Conservation (phyloP, 1,139 yeast species). For the Yamadazyma friedrichii region DNA sequence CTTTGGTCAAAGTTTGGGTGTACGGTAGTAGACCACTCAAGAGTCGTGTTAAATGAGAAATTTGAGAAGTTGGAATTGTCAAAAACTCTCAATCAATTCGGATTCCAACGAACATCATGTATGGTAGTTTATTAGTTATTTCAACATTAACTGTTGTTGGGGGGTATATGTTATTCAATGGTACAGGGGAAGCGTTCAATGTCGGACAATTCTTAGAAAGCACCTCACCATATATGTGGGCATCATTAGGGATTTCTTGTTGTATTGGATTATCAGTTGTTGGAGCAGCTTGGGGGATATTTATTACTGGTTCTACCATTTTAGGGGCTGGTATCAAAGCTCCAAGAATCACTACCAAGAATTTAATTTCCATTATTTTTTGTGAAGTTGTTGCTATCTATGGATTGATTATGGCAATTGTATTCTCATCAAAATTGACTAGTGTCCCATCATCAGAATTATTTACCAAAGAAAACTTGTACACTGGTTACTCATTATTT, state of each 20-base stretch:
- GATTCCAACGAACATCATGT: constrained; percentile 4
- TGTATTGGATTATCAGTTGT: constrained; percentile 94
- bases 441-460: constrained; percentile 61
- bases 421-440: constrained; percentile 87
- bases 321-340: constrained; percentile 98
- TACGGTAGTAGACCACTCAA: no score
- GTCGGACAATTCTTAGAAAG: constrained; percentile 82
- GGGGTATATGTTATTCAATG: constrained; percentile 81
- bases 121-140: constrained; percentile 19
- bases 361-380: constrained; percentile 92
- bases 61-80: no score
- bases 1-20: no score
- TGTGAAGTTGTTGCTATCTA: constrained; percentile 99
- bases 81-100: not conserved
- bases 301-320: constrained; percentile 91
- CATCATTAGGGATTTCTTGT: constrained; percentile 82
- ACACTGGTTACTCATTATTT: constrained; percentile 90
- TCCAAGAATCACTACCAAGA: constrained; percentile 96
- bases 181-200: constrained; percentile 87
- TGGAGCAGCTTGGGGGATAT: constrained; percentile 99
- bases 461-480: constrained; percentile 79
- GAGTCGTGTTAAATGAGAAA: no score
- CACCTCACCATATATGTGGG: constrained; percentile 98
- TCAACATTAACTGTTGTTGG: constrained; percentile 40
- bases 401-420: constrained; percentile 97